phyloP scores from a whole-genome alignment of 2,329 filamentous ascomycete genomes.

The Colletotrichum graminicola region DNA sequence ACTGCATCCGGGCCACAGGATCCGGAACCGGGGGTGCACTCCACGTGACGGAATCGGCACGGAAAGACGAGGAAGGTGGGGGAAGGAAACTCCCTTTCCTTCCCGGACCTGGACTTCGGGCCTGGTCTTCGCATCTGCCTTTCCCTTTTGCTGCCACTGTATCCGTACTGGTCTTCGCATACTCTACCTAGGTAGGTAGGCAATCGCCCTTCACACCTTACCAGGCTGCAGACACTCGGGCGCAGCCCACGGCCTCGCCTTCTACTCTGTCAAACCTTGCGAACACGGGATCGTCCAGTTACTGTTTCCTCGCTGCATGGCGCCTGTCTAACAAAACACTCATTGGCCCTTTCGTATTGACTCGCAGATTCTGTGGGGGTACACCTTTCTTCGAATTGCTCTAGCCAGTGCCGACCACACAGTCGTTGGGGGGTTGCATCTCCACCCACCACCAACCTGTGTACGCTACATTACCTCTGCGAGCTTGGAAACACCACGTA shows the following conservation, averaged over 20 bases:
- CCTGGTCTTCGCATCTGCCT: not conserved
- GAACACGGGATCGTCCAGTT: not conserved
- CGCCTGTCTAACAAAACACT: constrained; percentile 18
- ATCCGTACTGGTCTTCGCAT: not conserved
- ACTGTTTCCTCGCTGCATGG: constrained; percentile 36
- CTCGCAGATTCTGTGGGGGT: constrained; percentile 31
- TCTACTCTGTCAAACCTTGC: not conserved
- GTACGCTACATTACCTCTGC: not conserved
- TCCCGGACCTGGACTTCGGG: not conserved
- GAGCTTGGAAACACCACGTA: not conserved
- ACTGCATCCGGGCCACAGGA: constrained; percentile 25
- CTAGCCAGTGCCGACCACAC: constrained; percentile 15
- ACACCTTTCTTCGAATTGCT: not conserved
- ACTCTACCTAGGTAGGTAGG: too few relatives aligned
- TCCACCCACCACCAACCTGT: not conserved
- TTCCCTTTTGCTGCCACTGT: not conserved
- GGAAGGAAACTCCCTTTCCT: not conserved
- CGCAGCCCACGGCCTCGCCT: constrained; percentile 17
- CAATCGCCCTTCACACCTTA: not conserved
- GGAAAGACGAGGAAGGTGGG: not conserved
- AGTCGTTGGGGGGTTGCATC: constrained; percentile 13
- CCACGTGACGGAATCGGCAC: constrained; percentile 26
- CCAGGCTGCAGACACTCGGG: not conserved
- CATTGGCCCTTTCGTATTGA: not conserved
- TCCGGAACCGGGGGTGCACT: constrained; percentile 12